Evolutionary conservation across 805 yeast species (phyloP).

Genomic region (Schwanniomyces occidentalis): DNA sequence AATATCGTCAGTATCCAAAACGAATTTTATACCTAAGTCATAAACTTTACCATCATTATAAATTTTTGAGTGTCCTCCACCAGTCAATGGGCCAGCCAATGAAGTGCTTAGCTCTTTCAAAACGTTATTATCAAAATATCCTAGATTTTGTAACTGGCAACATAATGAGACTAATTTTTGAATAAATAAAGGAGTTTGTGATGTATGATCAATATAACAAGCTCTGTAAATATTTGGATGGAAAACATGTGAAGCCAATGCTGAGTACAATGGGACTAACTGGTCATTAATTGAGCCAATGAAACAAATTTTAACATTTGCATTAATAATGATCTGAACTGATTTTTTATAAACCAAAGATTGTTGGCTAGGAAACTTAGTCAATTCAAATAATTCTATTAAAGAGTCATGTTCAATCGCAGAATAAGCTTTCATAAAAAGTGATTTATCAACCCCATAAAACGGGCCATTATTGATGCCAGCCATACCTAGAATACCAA

Average conservation of each 20-base stretch:
- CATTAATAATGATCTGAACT: slow-evolving; percentile 59
- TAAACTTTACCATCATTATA: slow-evolving; percentile 86
- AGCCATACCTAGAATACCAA: slow-evolving; percentile 90
- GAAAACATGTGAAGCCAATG: slow-evolving; percentile 74
- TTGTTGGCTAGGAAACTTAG: slow-evolving; percentile 69
- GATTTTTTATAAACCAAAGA: slow-evolving; percentile 71
- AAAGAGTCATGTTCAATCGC: slow-evolving; percentile 87
- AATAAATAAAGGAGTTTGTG: slow-evolving; percentile 78
- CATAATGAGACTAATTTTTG: slow-evolving; percentile 72
- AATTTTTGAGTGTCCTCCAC: slow-evolving; percentile 91
- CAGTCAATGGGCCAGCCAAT: slow-evolving; percentile 86
- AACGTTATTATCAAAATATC: slow-evolving; percentile 82
- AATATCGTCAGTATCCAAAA: slow-evolving; percentile 70
- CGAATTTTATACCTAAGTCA: slow-evolving; percentile 71
- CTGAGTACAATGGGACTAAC: slow-evolving; percentile 87
- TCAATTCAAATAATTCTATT: slow-evolving; percentile 85
- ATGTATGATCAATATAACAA: slow-evolving; percentile 81
- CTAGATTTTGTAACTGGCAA: slow-evolving; percentile 70
- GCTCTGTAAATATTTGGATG: slow-evolving; percentile 93
- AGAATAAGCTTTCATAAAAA: slow-evolving; percentile 84
- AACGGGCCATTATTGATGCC: slow-evolving; percentile 94
- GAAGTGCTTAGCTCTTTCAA: slow-evolving; percentile 75
- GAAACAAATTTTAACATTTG: slow-evolving; percentile 75
- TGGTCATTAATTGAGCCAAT: slow-evolving; percentile 94
- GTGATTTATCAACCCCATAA: slow-evolving; percentile 81